A percentile compares a stretch with the other conserved stretches of the same genome.
phyloP scores from a whole-genome alignment of 1,139 yeast species.

The Hanseniaspora uvarum region DNA sequence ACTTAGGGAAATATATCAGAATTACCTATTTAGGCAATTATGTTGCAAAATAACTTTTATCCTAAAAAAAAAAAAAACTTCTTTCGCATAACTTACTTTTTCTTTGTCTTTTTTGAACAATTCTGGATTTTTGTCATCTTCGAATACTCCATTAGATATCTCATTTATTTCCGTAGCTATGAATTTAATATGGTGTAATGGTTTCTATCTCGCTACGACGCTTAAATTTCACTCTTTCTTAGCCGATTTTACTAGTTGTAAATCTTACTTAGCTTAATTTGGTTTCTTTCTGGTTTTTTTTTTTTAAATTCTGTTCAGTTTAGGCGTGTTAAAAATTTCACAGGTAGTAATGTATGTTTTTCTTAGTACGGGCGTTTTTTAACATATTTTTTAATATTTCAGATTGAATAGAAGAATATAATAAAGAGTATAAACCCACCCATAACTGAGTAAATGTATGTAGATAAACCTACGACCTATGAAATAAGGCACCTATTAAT shows the following conservation, averaged over 20 bases:
- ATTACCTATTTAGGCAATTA: not conserved
- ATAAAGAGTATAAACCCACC: constrained; percentile 4
- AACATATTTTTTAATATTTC: not conserved
- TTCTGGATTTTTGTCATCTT: not conserved
- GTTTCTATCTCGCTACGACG: no score
- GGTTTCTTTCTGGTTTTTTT: not conserved
- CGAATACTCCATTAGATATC: no score
- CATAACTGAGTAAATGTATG: constrained; percentile 17
- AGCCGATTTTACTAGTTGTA: not conserved
- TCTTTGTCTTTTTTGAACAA: not conserved
- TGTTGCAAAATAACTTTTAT: not conserved
- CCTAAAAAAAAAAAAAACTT: not conserved
- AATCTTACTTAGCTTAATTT: no score
- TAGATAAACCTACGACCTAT: not conserved
- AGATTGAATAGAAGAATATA: not conserved
- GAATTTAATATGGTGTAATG: no score
- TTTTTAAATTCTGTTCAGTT: not conserved
- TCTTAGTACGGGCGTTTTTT: not conserved
- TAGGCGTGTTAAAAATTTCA: not conserved
- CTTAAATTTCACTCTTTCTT: no score
- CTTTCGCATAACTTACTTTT: not conserved
- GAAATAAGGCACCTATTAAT: not conserved
- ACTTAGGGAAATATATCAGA: no score
- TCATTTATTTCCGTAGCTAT: not conserved
- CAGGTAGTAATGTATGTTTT: not conserved